Base-by-base conservation (phyloP, 1,139 yeast genomes). In the Yamadazyma jaroonii region DNA sequence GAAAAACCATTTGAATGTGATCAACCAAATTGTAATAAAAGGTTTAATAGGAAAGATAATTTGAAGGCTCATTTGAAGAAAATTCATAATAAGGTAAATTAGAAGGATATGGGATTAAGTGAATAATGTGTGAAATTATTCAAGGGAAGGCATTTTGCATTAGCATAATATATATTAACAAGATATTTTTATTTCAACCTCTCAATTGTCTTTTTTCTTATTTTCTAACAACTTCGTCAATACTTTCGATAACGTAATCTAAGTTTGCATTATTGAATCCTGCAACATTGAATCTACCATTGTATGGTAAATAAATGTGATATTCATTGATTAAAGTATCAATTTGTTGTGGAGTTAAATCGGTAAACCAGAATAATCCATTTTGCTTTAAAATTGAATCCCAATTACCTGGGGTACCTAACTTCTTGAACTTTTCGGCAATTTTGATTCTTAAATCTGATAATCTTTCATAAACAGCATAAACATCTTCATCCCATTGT, bases 1-100 rank as follows among this genome's bases (percentile, higher is more conserved):
- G 96, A 87, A 49, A 84, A 85, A 56, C 97, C 96, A 4, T 89
- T 75, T 56, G 77, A 71, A 39, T 90, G 97, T 61, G 79, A 80
- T 39, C 70, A 78, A 56, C 74, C 77, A 32, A 77, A 78, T 59
- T 88, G 97, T 61, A 80, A 80, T 20, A 86, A 88, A 58, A 65
- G 86, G 45, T 94, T 90, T 59, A 83, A 83, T 56, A 44, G 87
- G 48, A 79, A 77, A 51, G 87, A 81, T 52, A 81, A 81, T 48
- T 63, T 82, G 47, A 79, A 80, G 52, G 86, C 84, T 9, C 89
- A 82, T 58, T 61, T 78, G 49, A 78, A 83, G 64, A 81, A 81
- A 52, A 79, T 80, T 32, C 87, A 81, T 54, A 34, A 34, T 34
- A 25, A 31, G 14, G 14, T 14, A 6, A 23, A 12, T 23, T 30